Evolutionary conservation across 78 protist genomes (phyloP), one percentile per base, ranked within the genome.

Genomic region (Dictyostelium citrinum): DNA sequence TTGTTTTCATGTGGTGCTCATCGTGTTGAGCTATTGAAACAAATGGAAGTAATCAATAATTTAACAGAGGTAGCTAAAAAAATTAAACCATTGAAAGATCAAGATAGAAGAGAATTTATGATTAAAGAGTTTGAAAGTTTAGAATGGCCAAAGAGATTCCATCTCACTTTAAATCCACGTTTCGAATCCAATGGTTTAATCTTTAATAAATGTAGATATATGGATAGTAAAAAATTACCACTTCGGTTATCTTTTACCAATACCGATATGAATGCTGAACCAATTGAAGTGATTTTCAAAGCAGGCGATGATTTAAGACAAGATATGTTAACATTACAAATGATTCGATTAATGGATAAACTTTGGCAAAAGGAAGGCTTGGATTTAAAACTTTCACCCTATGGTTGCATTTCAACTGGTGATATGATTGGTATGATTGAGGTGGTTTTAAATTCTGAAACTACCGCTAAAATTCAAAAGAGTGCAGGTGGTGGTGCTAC

Each of bases 381-480:
- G 11, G 98, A 97, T 72, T 72, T 97, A 41, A 95, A 94, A 33
- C 68, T 98, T 1, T 77, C 84, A 0, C 98, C 98, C 17, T 97
- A 97, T 61, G 94, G 97, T 9, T 96, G 98, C 27, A 83, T 98
- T 43, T 90, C 98, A 2, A 96, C 98, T 16, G 99, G 98, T 29
- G 97, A 97, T 17, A 95, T 76, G 67, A 92, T 97, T 55, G 99
- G 99, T 10, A 98, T 98, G 99, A 96, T 98, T 35, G 99, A 98
- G 49, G 97, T 98, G 24, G 99, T 98, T 1, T 61, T 96, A 37
- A 96, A 96, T 43, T 24, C 98, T 39, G 97, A 97, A 46, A 98
- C 99, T 2, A 96, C 93, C 1, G 98, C 98, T 45, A 79, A 91
- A 41, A 95, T 98, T 24, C 91, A 90, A 58, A 91, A 61, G 24